Percentiles rank a stretch among this genome's conserved stretches.
Evolutionary conservation across 2,329 filamentous ascomycete genomes (phyloP).

Genomic region (Biscogniauxia marginata): DNA sequence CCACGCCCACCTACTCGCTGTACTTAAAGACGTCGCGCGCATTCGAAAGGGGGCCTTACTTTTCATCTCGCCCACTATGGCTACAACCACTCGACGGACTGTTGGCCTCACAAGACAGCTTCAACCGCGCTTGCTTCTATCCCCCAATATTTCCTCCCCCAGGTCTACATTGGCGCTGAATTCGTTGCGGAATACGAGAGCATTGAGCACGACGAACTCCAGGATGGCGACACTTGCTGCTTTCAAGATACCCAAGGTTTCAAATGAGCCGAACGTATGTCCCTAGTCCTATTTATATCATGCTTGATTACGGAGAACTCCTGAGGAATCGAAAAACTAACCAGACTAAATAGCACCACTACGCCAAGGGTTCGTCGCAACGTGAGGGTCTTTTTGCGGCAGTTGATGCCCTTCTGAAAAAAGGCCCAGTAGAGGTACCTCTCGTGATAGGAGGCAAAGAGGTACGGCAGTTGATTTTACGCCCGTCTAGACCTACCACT

Average conservation of each 20-base stretch:
- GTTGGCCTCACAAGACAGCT: constrained; percentile 25
- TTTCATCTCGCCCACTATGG: constrained; percentile 17
- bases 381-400: constrained; percentile 74
- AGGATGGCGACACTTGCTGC: constrained; percentile 64
- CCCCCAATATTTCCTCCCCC: constrained; percentile 12
- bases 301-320: background rate
- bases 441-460: constrained; percentile 81
- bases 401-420: constrained; percentile 66
- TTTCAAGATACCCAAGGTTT: constrained; percentile 83
- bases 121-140: constrained; percentile 15
- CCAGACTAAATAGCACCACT: constrained; percentile 67
- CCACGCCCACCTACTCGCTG: too few relatives aligned
- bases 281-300: background rate
- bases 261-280: constrained; percentile 94
- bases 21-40: too few relatives aligned
- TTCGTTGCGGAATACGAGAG: constrained; percentile 13
- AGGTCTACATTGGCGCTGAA: constrained; percentile 11
- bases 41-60: too few relatives aligned
- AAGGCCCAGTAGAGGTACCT: constrained; percentile 73
- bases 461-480: constrained; percentile 43
- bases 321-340: background rate
- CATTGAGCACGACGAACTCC: constrained; percentile 30
- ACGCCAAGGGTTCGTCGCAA: constrained; percentile 78
- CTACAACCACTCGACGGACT: constrained; percentile 20
- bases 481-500: background rate